These are phyloP conservation scores for Taphrina confusa DNA, from an alignment of 1,139 yeast species.

Conservation along the genomic window DNA sequence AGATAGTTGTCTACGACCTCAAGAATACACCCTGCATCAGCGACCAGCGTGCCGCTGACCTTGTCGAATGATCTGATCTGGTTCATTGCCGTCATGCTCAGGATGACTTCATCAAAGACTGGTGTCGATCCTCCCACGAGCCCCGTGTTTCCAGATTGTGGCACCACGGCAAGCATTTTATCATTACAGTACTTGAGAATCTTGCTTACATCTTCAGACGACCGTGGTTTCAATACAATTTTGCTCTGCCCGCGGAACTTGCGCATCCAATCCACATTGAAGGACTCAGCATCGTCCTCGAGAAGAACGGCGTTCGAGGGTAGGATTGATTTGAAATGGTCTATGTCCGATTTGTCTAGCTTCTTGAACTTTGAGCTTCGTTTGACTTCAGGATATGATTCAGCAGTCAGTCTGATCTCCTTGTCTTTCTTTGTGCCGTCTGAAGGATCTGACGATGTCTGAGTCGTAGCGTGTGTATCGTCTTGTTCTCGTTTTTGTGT, in stretches of 20 bases:
- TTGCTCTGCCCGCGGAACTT: conserved; percentile 86
- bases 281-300: conserved; percentile 65
- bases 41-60: conserved; percentile 80
- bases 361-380: conserved; percentile 39
- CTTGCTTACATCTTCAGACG: conserved; percentile 72
- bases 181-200: conserved; percentile 83
- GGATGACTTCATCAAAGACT: conserved; percentile 82
- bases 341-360: conserved; percentile 61
- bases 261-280: conserved; percentile 95
- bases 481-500: conserved; percentile 21
- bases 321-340: conserved; percentile 61
- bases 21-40: conserved; percentile 87
- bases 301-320: conserved; percentile 52
- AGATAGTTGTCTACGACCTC: conserved; percentile 81
- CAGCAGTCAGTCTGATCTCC: conserved; percentile 25
- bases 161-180: conserved; percentile 77
- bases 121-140: conserved; percentile 95
- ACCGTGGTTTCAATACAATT: conserved; percentile 80
- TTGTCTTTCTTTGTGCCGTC: conserved; percentile 32
- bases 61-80: conserved; percentile 77
- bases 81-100: conserved; percentile 71
- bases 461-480: conserved; percentile 32
- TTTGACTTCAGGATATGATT: conserved; percentile 41
- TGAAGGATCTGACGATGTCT: conserved; percentile 25
- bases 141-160: conserved; percentile 98